Conservation (phyloP, 306 rosid genomes). For the Malus orientalis region DNA sequence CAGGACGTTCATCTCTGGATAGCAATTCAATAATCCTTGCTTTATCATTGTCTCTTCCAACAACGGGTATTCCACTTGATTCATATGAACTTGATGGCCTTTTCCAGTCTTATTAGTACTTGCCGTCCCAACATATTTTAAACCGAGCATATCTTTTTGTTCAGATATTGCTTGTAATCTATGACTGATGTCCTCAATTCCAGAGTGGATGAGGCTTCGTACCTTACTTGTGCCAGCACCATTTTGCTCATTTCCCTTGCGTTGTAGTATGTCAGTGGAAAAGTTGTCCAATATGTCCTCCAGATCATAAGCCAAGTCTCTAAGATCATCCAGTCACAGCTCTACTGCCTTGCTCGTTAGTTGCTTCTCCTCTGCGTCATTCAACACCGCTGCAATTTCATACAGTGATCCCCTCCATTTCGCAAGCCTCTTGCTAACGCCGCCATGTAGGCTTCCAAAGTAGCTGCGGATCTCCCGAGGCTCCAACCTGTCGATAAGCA, state of each 20-base stretch:
- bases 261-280: neutral
- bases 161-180: neutral
- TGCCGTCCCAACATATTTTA: neutral
- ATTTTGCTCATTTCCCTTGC: neutral
- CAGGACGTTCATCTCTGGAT: neutral
- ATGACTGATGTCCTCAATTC: neutral
- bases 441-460: neutral
- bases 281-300: slow-evolving; percentile 18
- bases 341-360: neutral
- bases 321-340: slow-evolving; percentile 7
- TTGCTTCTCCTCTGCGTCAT: slow-evolving; percentile 11
- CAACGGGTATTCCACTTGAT: neutral
- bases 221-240: neutral
- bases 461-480: neutral
- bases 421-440: neutral
- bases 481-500: neutral
- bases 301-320: slow-evolving; percentile 10
- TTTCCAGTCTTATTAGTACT: neutral
- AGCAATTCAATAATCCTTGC: neutral
- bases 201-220: neutral
- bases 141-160: neutral
- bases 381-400: neutral
- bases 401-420: neutral
- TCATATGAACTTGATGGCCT: neutral
- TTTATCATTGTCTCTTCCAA: slow-evolving; percentile 20